Percentiles rank a stretch among this genome's conserved stretches.
Evolutionary conservation across 768 basidiomycete species (phyloP).

Genomic region (Podaxis sp.): DNA sequence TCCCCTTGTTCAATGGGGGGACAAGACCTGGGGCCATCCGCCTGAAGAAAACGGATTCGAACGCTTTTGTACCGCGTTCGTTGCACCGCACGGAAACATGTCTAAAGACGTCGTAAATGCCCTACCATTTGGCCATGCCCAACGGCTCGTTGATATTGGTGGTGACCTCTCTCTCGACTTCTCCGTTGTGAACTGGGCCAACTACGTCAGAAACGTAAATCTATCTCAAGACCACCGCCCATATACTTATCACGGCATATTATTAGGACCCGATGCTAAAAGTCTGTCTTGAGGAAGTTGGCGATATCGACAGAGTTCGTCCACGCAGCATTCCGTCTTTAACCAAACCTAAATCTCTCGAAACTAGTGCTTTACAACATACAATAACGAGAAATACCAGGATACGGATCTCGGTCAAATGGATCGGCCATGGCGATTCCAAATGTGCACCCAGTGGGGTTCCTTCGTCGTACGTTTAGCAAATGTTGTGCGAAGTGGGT

Average conservation of each 20-base stretch:
- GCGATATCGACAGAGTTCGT: neutral
- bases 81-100: neutral
- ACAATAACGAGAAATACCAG: constrained; percentile 60
- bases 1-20: neutral
- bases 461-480: constrained; percentile 65
- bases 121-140: constrained; percentile 43
- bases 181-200: constrained; percentile 66
- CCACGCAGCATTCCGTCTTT: neutral
- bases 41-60: neutral
- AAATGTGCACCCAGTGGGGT: constrained; percentile 94
- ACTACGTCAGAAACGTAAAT: constrained; percentile 55
- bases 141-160: constrained; percentile 41
- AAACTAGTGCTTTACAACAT: constrained; percentile 80
- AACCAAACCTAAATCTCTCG: neutral
- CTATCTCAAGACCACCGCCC: neutral
- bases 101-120: constrained; percentile 19
- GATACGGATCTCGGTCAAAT: constrained; percentile 57
- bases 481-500: neutral
- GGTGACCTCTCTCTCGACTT: constrained; percentile 50
- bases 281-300: neutral
- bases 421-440: constrained; percentile 88
- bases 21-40: neutral
- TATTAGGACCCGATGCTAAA: neutral
- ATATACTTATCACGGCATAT: neutral
- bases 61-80: neutral